phyloP scores from a whole-genome alignment of 192 early-diverging fungal species.

The Blastocladiella britannica region DNA sequence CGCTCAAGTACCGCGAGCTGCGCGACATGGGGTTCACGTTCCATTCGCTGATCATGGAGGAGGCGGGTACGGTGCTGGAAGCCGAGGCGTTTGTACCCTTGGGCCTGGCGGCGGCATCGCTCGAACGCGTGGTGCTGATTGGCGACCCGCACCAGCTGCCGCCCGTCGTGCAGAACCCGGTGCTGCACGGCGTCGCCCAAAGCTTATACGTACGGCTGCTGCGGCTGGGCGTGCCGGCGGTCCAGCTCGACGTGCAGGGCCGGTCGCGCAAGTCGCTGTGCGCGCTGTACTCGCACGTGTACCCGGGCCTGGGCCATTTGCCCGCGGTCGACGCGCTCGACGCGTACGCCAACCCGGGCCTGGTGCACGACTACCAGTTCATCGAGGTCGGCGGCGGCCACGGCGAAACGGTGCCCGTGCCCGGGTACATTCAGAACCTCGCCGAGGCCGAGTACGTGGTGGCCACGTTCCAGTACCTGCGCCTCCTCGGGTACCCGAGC shows the following conservation, averaged over 20 bases:
- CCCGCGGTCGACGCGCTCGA: slow-evolving; percentile 15
- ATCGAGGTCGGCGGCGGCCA: slow-evolving; percentile 53
- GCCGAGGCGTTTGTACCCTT: slow-evolving; percentile 89
- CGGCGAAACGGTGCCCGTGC: slow-evolving; percentile 72
- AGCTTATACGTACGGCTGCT: slow-evolving; percentile 79
- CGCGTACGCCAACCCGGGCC: slow-evolving; percentile 72
- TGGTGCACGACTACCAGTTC: slow-evolving; percentile 69
- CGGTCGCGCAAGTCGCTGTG: slow-evolving; percentile 64
- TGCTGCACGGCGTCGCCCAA: slow-evolving; percentile 84
- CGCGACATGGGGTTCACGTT: slow-evolving; percentile 79
- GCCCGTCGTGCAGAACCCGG: slow-evolving; percentile 78
- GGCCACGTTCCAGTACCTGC: slow-evolving; percentile 89
- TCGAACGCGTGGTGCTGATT: slow-evolving; percentile 83
- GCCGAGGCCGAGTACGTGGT: slow-evolving; percentile 97
- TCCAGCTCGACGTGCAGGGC: slow-evolving; percentile 67
- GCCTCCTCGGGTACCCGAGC: slow-evolving; percentile 73
- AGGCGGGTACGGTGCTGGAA: slow-evolving; percentile 85
- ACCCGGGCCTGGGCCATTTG: slow-evolving; percentile 40
- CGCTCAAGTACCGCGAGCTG: slow-evolving; percentile 70
- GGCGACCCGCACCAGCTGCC: slow-evolving; percentile 96
- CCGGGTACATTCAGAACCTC: slow-evolving; percentile 84
- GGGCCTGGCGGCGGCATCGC: slow-evolving; percentile 34
- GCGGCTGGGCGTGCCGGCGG: slow-evolving; percentile 73
- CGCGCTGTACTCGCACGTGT: slow-evolving; percentile 71
- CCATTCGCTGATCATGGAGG: slow-evolving; percentile 92